Percentiles rank a stretch among this genome's conserved stretches.
phyloP scores from a whole-genome alignment of 2,329 filamentous ascomycete genomes.

The Microdochium nivale region DNA sequence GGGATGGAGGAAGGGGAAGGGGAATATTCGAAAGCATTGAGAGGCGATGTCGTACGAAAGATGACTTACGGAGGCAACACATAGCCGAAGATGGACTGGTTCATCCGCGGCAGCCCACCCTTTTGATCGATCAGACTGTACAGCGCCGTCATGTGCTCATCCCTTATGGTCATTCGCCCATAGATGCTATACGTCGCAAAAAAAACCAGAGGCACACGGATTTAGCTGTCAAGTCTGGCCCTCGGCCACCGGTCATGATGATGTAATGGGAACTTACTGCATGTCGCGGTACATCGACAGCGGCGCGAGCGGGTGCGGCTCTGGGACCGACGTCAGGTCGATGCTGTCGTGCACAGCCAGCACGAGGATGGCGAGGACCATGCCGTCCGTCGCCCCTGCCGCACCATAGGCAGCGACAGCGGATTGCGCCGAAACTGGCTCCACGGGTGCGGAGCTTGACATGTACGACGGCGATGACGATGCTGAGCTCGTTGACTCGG shows the following conservation, averaged over 20 bases:
- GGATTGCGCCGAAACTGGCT: background rate
- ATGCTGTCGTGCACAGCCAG: background rate
- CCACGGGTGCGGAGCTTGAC: background rate
- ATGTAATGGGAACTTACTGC: background rate
- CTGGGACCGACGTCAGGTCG: background rate
- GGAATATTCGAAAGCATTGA: background rate
- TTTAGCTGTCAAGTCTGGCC: too few species aligned
- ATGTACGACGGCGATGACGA: background rate
- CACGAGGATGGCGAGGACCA: background rate
- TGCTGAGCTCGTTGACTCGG: background rate
- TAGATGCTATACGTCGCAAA: background rate
- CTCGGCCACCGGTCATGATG: too few species aligned
- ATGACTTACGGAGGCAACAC: background rate
- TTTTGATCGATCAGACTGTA: background rate
- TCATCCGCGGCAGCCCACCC: background rate
- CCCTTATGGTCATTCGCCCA: background rate
- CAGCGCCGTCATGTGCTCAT: background rate
- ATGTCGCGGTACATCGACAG: background rate
- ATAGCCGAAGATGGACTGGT: background rate
- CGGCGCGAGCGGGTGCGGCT: background rate
- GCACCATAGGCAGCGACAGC: background rate
- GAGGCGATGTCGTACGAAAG: too few species aligned
- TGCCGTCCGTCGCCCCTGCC: background rate
- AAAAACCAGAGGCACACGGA: too few species aligned
- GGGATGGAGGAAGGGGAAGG: background rate